Evolutionary conservation across 176 grass and related monocot species (phyloP), one percentile per base, ranked within the genome.

Genomic region (Carex parvula): DNA sequence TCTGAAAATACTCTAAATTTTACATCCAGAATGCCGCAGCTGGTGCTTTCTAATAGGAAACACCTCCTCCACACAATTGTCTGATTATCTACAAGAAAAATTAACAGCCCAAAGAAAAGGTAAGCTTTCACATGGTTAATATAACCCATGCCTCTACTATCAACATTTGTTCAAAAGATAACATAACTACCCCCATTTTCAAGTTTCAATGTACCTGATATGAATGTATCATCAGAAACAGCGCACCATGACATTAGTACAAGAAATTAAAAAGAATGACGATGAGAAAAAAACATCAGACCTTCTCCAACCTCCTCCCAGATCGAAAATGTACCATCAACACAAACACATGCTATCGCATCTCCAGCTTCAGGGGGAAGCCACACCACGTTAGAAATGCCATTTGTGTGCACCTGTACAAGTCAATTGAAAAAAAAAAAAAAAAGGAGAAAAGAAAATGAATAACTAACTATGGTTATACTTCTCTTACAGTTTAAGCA

Each of bases 261-360:
- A 64, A 81, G 0, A 81, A 64, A 14, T 41, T 0, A 13, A 41
- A 61, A 42, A 82, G 59, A 84, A 44, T 18, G 8, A 75, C n/a
- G 60, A 75, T 50, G 52, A 65, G 81, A 16, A 44, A 44, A 44
- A 88, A 79, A 60, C 14, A 14, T 52, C 21, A 71, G 3, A 95
- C 96, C 96, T 85, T 86, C 89, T 79, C 71, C 83, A 81, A 89
- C 68, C 80, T 99, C 96, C 84, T 99, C 96, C 93, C 96, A 99
- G 72, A 99, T 88, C 42, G 96, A 99, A n/a, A 99, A 83, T 2
- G 86, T 88, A 52, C 93, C 89, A 79, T 95, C 93, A 81, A 82
- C 72, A 86, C 80, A 95, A 60, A 92, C 80, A 88, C 96, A 99
- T 79, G 93, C 91, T 82, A 99, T 84, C 50, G 96, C 96, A 85